phyloP scores from a whole-genome alignment of 768 basidiomycete species.

The Sarcodon sp. region DNA sequence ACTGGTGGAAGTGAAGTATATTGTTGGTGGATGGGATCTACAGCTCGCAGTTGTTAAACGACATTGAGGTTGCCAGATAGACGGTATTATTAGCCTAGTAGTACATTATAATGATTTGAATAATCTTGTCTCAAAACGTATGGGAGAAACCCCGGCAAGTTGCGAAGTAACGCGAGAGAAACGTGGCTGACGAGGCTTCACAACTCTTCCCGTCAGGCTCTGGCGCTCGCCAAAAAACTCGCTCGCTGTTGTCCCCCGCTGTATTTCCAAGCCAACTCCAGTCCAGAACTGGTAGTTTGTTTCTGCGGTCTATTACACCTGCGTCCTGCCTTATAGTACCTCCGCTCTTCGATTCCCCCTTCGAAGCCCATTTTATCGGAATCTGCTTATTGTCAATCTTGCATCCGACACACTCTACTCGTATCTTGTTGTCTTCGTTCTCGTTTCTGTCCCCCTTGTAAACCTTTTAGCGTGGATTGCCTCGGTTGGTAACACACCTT shows the following conservation, averaged over 20 bases:
- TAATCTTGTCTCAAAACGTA: too few species aligned
- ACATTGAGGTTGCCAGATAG: constrained; percentile 24
- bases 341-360: constrained; percentile 5
- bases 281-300: constrained; percentile 3
- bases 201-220: background rate
- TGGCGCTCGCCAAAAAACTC: too few species aligned
- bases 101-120: too few species aligned
- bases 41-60: constrained; percentile 76
- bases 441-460: background rate
- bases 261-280: constrained; percentile 1
- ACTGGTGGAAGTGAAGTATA: constrained; percentile 69
- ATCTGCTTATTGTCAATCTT: background rate
- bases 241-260: background rate
- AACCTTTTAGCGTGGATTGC: constrained; percentile 4
- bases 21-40: constrained; percentile 79
- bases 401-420: background rate
- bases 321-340: constrained; percentile 1
- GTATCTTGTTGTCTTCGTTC: constrained; percentile 9
- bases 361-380: constrained; percentile 3
- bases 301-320: constrained; percentile 8
- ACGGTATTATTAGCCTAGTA: background rate
- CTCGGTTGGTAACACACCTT: constrained; percentile 5
- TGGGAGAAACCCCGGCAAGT: too few species aligned
- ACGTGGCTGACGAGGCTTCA: background rate
- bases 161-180: too few species aligned